These are phyloP conservation scores for Apophysomyces sp. DNA, from an alignment of 371 early-diverging fungal genomes.

Conservation along the genomic window DNA sequence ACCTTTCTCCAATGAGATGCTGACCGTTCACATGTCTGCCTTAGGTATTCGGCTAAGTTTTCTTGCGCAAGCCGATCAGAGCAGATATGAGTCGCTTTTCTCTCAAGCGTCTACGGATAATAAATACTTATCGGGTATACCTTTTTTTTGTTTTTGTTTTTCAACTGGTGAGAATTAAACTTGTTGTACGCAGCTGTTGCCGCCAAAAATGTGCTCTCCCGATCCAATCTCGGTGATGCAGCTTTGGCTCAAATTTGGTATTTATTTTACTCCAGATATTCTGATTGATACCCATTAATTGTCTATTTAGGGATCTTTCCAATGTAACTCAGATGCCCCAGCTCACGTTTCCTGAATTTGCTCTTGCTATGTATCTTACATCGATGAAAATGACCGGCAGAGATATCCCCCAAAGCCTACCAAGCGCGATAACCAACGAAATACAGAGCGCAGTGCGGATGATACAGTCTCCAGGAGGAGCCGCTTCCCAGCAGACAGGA, in stretches of 20 bases:
- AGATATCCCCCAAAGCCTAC: constrained; percentile 39
- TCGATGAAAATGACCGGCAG: constrained; percentile 50
- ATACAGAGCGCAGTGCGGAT: constrained; percentile 30
- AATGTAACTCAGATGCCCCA: constrained; percentile 47
- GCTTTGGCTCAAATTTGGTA: constrained; percentile 53
- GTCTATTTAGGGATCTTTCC: constrained; percentile 38
- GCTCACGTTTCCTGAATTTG: constrained; percentile 59
- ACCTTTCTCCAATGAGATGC: not conserved
- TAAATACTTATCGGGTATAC: constrained; percentile 35
- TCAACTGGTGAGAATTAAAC: not conserved
- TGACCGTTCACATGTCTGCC: not conserved
- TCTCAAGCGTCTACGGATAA: constrained; percentile 31
- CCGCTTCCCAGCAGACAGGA: constrained; percentile 9
- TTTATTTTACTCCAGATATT: not conserved
- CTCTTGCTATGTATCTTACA: constrained; percentile 60
- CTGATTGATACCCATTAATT: not conserved
- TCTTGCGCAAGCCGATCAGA: constrained; percentile 43
- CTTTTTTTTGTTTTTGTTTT: too few species aligned
- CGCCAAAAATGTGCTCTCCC: constrained; percentile 44
- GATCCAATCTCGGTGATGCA: constrained; percentile 43
- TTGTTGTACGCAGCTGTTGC: constrained; percentile 24
- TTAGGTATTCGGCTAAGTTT: constrained; percentile 48
- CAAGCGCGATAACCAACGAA: constrained; percentile 36
- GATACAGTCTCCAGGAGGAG: constrained; percentile 14
- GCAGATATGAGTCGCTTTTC: constrained; percentile 45